Evolutionary conservation across 495 filamentous ascomycete species (phyloP).

Genomic region (Aspergillus kassunensis): DNA sequence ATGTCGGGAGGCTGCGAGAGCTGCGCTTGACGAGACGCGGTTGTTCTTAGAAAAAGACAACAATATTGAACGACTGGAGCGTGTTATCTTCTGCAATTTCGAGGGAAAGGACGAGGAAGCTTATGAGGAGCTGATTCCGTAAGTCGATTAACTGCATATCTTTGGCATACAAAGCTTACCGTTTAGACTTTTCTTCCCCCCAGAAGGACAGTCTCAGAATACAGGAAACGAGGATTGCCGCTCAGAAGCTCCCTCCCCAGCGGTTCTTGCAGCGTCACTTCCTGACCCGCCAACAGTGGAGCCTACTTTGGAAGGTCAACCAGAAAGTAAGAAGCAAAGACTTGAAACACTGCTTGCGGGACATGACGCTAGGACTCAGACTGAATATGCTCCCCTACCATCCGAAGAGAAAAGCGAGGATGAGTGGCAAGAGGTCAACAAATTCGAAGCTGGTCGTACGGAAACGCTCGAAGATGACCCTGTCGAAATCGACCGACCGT

Average conservation of each 20-base stretch:
- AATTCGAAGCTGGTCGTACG: constrained; percentile 20
- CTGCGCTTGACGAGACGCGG: constrained; percentile 66
- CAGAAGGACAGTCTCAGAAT: constrained; percentile 23
- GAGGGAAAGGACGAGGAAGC: constrained; percentile 68
- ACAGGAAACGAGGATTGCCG: background rate
- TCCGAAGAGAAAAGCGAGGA: constrained; percentile 25
- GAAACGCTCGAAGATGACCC: constrained; percentile 30
- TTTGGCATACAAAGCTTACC: background rate
- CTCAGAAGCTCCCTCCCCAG: constrained; percentile 14
- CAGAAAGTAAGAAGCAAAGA: constrained; percentile 31
- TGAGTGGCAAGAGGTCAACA: constrained; percentile 39
- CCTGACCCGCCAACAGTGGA: constrained; percentile 28
- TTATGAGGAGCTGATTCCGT: constrained; percentile 71
- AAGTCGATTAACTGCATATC: constrained; percentile 32
- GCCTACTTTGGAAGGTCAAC: constrained; percentile 24
- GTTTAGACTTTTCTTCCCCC: constrained; percentile 31
- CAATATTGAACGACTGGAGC: constrained; percentile 54
- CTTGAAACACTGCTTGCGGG: constrained; percentile 4
- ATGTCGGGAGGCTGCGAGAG: constrained; percentile 60
- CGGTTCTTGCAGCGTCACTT: constrained; percentile 23
- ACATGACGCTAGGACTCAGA: constrained; percentile 3
- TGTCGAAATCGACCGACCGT: constrained; percentile 23
- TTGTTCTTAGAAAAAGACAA: constrained; percentile 60
- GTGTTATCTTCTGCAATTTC: constrained; percentile 79
- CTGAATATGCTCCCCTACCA: background rate